Conservation (phyloP, 2,329 filamentous ascomycete genomes). For the Fusarium tuaranense region DNA sequence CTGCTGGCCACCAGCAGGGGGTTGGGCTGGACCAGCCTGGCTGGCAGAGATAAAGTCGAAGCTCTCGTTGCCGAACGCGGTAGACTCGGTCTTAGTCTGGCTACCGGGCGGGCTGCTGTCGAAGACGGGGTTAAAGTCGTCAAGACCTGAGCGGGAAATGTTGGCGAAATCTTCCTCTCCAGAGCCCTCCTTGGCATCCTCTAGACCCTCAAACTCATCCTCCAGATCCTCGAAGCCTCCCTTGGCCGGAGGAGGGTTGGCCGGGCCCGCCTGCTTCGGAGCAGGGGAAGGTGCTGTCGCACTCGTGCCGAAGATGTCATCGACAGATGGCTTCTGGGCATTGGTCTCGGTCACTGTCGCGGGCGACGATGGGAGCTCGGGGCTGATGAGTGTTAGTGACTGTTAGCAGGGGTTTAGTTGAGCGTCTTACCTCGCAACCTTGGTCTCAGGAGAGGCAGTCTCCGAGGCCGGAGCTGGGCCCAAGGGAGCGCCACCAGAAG, state of each 20-base stretch:
- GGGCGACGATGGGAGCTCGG: conserved; percentile 48
- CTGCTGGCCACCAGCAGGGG: conserved; percentile 55
- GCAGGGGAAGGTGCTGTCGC: conserved; percentile 43
- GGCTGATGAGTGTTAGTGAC: conserved; percentile 35
- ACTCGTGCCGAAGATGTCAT: conserved; percentile 58
- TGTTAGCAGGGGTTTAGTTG: not conserved
- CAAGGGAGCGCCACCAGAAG: conserved; percentile 23
- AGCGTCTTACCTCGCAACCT: conserved; percentile 42
- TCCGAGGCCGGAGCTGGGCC: conserved; percentile 42
- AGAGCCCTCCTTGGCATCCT: conserved; percentile 85
- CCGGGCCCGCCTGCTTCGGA: conserved; percentile 46
- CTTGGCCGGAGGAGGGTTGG: conserved; percentile 53
- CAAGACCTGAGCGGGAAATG: conserved; percentile 76
- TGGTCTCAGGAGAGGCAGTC: conserved; percentile 31
- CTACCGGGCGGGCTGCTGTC: conserved; percentile 74
- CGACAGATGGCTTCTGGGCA: conserved; percentile 49
- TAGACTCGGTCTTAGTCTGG: conserved; percentile 65
- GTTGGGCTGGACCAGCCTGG: conserved; percentile 46
- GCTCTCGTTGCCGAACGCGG: conserved; percentile 65
- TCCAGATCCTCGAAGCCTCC: conserved; percentile 80
- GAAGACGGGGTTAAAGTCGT: conserved; percentile 86
- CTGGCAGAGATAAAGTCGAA: conserved; percentile 67
- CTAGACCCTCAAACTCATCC: conserved; percentile 83
- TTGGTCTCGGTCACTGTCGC: conserved; percentile 45
- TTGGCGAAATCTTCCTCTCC: conserved; percentile 84